Evolutionary conservation across 768 basidiomycete species (phyloP), one percentile per base, ranked within the genome.

Genomic region (Pleurotus sapidus): DNA sequence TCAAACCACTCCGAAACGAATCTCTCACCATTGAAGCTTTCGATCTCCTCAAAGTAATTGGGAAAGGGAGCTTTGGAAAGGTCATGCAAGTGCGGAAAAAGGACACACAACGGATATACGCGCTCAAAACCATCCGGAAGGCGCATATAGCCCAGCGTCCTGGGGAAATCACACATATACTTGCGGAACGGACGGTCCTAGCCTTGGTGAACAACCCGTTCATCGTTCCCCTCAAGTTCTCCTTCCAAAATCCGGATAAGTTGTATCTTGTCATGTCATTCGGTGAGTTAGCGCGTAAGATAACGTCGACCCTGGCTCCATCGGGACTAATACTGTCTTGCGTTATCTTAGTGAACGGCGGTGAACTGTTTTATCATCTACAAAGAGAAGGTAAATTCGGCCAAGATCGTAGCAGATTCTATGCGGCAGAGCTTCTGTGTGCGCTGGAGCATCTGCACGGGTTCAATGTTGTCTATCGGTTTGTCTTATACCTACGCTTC

Each of bases 41-140:
- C 67, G 96, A 99, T 59, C 77, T 99, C 49, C 88, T 99, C 66
- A 97, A 95, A 70, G 96, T 99, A 46, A 96, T 99, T 58, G 95
- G 96, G 17, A 98, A 98, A 73, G 96, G 97, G 9, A 90, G 87
- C 59, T 99, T 99, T 65, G 96, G 97, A 14, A 99, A 99, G 73
- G 95, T 96, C 38, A 98, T 98, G 97, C 96, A 99, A 81, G 96
- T 99, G 42, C 89, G 95, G 55, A 99, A 99, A 77, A 95, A 97
- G 76, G 95, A 99, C 73, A 98, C 97, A 1, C 84, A 93, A 63
- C 93, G 97, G 57, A 91, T 99, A 66, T 99, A 99, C 74, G 96
- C 96, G 2, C 79, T 99, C 65, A 98, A 98, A 78, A 98, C 97
- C 3, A 98, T 98, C 65, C 86, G 95, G 55, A 99, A 99, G 72